phyloP scores from a whole-genome alignment of 2,329 filamentous ascomycete genomes.

The Teratosphaeria nubilosa region DNA sequence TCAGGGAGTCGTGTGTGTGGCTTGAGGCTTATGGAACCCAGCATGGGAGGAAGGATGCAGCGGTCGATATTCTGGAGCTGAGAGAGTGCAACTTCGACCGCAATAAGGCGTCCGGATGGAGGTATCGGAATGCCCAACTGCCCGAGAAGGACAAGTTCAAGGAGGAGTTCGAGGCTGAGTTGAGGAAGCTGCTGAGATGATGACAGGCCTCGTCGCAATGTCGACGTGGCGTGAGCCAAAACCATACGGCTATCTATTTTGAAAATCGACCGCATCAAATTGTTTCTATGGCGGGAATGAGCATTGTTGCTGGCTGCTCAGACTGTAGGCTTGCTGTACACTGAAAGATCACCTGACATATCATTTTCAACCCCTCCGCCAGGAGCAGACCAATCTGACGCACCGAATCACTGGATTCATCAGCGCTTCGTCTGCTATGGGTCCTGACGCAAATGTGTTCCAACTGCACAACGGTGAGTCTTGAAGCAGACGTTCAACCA shows the following conservation, averaged over 20 bases:
- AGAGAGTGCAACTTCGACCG: conserved; percentile 8
- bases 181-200: conserved; percentile 4
- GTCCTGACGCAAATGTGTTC: too few relatives aligned
- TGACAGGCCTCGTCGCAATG: not conserved
- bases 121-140: not conserved
- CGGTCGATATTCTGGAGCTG: conserved; percentile 16
- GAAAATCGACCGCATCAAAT: not conserved
- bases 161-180: conserved; percentile 5
- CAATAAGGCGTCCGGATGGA: not conserved
- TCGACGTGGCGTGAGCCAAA: not conserved
- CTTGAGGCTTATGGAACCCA: conserved; percentile 16
- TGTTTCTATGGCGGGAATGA: not conserved
- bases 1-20: conserved; percentile 16
- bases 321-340: not conserved
- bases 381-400: not conserved
- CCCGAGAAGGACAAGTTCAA: conserved; percentile 1
- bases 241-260: not conserved
- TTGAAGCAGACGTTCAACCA: too few relatives aligned
- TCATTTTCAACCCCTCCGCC: not conserved
- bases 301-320: not conserved
- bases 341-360: not conserved
- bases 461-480: too few relatives aligned
- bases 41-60: conserved; percentile 16
- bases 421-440: too few relatives aligned
- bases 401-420: too few relatives aligned